Base-by-base conservation (phyloP, 306 rosid species). In the Acacia confusa region DNA sequence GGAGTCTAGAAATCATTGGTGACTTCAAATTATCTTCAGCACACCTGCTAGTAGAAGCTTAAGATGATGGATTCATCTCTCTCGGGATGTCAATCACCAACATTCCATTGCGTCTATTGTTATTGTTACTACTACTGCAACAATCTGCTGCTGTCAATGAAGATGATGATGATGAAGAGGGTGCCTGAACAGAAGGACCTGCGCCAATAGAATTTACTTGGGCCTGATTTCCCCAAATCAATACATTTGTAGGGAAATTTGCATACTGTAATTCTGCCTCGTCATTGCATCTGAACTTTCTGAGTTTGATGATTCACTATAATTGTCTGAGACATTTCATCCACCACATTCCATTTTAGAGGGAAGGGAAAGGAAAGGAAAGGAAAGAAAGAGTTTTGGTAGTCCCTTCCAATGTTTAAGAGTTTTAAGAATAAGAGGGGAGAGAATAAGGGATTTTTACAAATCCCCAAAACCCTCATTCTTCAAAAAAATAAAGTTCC, bases 141-240 rank as follows among this genome's bases (percentile, higher is more conserved):
- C 67, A 34, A 4, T 83, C 68, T 9, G 84, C 16, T 2, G 86
- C 48, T 1, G 91, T 58, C 1, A 92, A 22, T 9, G 28, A 57
- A 2, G 28, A 57, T n/a, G 65, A 58, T 9, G n/a, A n/a, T n/a
- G 65, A 22, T 12, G 30, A 76, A 0, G 92, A 81, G 25, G 85
- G 71, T 38, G 53, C 58, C 43, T 55, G 85, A 78, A 76, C 41
- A 19, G 88, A 81, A 85, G 84, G 73, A 20, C 85, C 87, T 43
- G 88, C 57, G 50, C 76, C 83, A 20, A 72, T 67, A 9, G 98
- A 85, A 85, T 85, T 89, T 3, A 92, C 89, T 82, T 84, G 97
- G 14, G 81, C 63, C 30, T 93, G 90, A 65, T 93, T 78, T 6
- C 98, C 99, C 95, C 96, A 95, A 79, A 93, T 70, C 83, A 95